A percentile compares a stretch with the other conserved stretches of the same genome.
phyloP scores from a whole-genome alignment of 169 alveolate species.

The Cryptosporidium xiaoi region DNA sequence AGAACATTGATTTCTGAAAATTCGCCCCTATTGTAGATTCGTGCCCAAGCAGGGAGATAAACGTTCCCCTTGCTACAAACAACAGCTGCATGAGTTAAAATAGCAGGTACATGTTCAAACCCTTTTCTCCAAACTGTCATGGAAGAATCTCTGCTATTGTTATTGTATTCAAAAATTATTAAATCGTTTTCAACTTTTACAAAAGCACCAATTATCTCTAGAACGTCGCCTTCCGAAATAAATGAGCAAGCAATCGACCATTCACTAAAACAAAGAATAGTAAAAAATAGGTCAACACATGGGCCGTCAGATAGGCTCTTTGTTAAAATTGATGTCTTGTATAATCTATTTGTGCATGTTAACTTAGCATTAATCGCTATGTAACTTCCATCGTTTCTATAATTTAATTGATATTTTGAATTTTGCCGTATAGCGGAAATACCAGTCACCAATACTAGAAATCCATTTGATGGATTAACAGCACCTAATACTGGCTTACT shows the following conservation, averaged over 20 bases:
- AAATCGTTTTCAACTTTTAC: constrained; percentile 10
- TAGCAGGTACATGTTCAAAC: constrained; percentile 71
- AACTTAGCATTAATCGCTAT: constrained; percentile 39
- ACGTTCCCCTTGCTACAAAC: constrained; percentile 69
- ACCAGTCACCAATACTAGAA: constrained; percentile 28
- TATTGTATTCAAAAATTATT: constrained; percentile 18
- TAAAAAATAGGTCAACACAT: background rate
- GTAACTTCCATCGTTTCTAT: background rate
- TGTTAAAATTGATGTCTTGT: constrained; percentile 33
- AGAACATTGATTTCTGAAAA: background rate
- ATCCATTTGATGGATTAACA: constrained; percentile 26
- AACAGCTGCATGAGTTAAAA: constrained; percentile 73
- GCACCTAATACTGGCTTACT: background rate
- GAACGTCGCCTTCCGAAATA: constrained; percentile 18
- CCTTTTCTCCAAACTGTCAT: constrained; percentile 72
- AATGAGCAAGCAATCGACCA: constrained; percentile 71
- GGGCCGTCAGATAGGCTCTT: constrained; percentile 32
- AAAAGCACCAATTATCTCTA: constrained; percentile 58
- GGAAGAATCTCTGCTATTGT: constrained; percentile 44
- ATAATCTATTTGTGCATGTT: constrained; percentile 32
- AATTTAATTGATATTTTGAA: too few relatives aligned
- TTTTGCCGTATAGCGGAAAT: too few relatives aligned
- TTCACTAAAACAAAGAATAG: constrained; percentile 39
- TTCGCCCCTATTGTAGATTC: constrained; percentile 15
- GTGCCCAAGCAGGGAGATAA: constrained; percentile 74